Percentiles rank a stretch among this genome's conserved stretches.
Conservation (phyloP, 768 basidiomycete genomes). For the Baorangia bicolor region DNA sequence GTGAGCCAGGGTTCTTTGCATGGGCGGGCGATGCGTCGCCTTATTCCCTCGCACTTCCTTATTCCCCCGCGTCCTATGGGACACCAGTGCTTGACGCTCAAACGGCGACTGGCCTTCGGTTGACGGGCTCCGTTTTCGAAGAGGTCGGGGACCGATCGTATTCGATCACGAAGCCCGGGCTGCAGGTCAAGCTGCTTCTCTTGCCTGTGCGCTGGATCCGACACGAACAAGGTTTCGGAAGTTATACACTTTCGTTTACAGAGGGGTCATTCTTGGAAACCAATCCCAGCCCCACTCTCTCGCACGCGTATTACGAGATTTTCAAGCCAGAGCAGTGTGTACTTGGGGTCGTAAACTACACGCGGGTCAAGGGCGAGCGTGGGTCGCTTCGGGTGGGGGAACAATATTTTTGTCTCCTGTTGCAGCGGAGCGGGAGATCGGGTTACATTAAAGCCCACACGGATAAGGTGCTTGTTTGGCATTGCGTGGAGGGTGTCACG, state of each 20-base stretch:
- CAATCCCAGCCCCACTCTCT: conserved; percentile 5
- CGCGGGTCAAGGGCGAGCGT: conserved; percentile 3
- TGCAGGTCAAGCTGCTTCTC: conserved; percentile 10
- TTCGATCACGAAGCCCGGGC: conserved; percentile 15
- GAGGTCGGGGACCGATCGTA: conserved; percentile 17
- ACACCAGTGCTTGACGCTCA: background rate
- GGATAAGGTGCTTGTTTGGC: conserved; percentile 13
- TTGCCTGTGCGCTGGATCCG: conserved; percentile 9
- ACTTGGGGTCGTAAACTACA: conserved; percentile 16
- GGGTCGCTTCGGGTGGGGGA: conserved; percentile 11
- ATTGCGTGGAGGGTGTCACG: conserved; percentile 5
- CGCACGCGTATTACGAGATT: conserved; percentile 15
- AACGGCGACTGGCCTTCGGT: background rate
- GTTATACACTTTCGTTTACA: conserved; percentile 15
- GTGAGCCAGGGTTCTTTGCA: conserved; percentile 14
- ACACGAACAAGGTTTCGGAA: background rate
- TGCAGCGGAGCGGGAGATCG: conserved; percentile 2
- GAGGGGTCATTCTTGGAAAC: conserved; percentile 11
- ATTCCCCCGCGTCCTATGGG: conserved; percentile 12
- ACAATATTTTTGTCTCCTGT: conserved; percentile 11
- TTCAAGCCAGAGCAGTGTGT: conserved; percentile 17
- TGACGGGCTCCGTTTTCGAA: conserved; percentile 16
- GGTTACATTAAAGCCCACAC: conserved; percentile 17
- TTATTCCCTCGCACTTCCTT: conserved; percentile 10
- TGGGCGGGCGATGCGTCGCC: conserved; percentile 15